Evolutionary conservation across 1,284 basidiomycete species (phyloP), one percentile per base, ranked within the genome.

Genomic region (Afroboletus lepidellus): DNA sequence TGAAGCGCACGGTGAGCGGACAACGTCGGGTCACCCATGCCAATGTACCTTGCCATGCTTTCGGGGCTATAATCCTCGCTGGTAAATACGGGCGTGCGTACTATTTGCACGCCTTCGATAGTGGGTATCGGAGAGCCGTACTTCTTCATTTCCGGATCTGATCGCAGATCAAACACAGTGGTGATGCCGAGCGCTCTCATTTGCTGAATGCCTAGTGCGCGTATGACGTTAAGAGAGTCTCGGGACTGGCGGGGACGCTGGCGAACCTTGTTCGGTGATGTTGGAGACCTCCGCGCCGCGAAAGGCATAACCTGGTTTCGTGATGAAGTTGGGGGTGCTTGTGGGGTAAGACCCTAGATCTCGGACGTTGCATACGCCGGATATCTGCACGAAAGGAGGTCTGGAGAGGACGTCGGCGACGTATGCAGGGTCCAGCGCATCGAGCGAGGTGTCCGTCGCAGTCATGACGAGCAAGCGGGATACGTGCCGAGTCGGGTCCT

Each of bases 21-120:
- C 34, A 56, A 18, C 25, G 37, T 25, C 23, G 41, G 23, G 52
- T 7, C 8, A 23, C 15, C 39, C 39, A 54, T 70, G 75, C 71
- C 71, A 68, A 83, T 85, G 70, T 72, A 90, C 87, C 81, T 85
- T 58, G 88, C 84, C 81, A 90, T 87, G 70, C 79, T 81, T 69
- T 90, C 85, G 24, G 88, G 87, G 60, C 85, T 88, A 65, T 90
- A 90, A 64, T 90, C 88, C 60, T 84, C 84, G 38, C 71, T 80
- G 60, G 79, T 72, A 63, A 90, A 90, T 33, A 90, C 85, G 1
- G 88, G 87, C 16, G 74, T 69, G 52, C 77, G 80, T 18, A 81
- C 41, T 51, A 90, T 67, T 42, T 81, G 74, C 20, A 88, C 74
- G 8, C 79, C 84, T 30, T 81, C 76, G 48, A 90, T 82, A 13